Evolutionary conservation across 139 green algal species (phyloP), one percentile per base, ranked within the genome.

Genomic region (Micractinium sp.): DNA sequence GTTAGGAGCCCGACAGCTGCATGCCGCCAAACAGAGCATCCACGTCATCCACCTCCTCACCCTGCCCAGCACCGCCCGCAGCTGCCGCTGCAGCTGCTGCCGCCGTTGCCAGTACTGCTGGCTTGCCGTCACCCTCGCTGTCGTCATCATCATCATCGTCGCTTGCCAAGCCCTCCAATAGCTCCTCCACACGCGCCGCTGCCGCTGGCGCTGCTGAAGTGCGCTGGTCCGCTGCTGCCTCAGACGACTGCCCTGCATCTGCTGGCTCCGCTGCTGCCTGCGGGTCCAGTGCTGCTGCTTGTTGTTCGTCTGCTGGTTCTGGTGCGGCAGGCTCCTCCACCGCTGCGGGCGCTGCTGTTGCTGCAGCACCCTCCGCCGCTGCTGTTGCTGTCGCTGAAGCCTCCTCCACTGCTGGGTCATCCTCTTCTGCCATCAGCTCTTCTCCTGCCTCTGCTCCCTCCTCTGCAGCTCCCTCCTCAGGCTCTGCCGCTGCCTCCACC

Each of bases 1-100:
- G 12, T 56, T 19, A 81, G 75, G 63, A 25, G 63, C 63, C 75
- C 35, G 81, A 53, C 2, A 86, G 81, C 47, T 86, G 47, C n/a
- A 86, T 36, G 60, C 81, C 81, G 4, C 56, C 81, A 86, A 86
- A 86, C 81, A 86, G 81, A 13, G 66, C 56, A 19, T 76, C 81
- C n/a, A 86, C 47, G 20, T 80, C 74, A 53, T 80, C 74, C 3
- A n/a, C 71, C 31, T 63, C 80, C 27, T 74, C 81, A 9, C 22
- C 81, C 7, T 33, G 27, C 23, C 9, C 79, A 47, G 29, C 47
- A 38, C 3, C n/a, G n/a, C n/a, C n/a, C n/a, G n/a, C n/a, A n/a
- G n/a, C n/a, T n/a, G n/a, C n/a, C n/a, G n/a, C n/a, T n/a, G n/a
- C n/a, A n/a, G n/a, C 79, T 13, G 20, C 1, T 9, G 9, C 79